Base-by-base conservation (phyloP, 139 green algal species). In the Tetradesmus lagerheimii region DNA sequence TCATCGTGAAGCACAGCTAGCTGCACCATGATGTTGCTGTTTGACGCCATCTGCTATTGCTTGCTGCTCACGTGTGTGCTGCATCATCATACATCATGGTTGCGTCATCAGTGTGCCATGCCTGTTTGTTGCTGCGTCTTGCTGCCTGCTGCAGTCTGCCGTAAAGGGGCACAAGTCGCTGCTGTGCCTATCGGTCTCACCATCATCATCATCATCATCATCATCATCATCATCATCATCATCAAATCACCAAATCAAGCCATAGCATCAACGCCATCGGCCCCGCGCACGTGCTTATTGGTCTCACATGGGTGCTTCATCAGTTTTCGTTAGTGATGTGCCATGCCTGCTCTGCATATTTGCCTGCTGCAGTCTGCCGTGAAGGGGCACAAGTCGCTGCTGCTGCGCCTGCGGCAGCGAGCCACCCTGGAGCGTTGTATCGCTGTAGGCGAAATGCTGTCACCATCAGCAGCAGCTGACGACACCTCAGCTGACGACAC, bases 161-260 rank as follows among this genome's bases (percentile, higher is more conserved):
- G 78, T 92, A 15, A 93, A 89, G 82, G 29, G 67, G 18, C 47
- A 90, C 43, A 91, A 89, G 81, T 47, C 82, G 20, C 8, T 76
- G 29, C n/a, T n/a, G 74, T 91, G 20, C n/a, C 20, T 75, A 31
- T 75, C 64, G 25, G 64, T 16, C n/a, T n/a, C n/a, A n/a, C n/a
- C n/a, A n/a, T n/a, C n/a, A n/a, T n/a, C n/a, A n/a, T n/a, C n/a
- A n/a, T n/a, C n/a, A n/a, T n/a, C n/a, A n/a, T n/a, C n/a, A n/a
- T n/a, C n/a, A n/a, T n/a, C n/a, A n/a, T n/a, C n/a, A n/a, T n/a
- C n/a, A n/a, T n/a, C n/a, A n/a, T n/a, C n/a, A n/a, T n/a, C n/a
- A n/a, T n/a, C n/a, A n/a, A n/a, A n/a, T n/a, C n/a, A n/a, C n/a
- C n/a, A n/a, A n/a, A n/a, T n/a, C n/a, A n/a, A n/a, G n/a, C n/a